phyloP scores from a whole-genome alignment of 305 asterid genomes.

The Fraxinus paxiana region DNA sequence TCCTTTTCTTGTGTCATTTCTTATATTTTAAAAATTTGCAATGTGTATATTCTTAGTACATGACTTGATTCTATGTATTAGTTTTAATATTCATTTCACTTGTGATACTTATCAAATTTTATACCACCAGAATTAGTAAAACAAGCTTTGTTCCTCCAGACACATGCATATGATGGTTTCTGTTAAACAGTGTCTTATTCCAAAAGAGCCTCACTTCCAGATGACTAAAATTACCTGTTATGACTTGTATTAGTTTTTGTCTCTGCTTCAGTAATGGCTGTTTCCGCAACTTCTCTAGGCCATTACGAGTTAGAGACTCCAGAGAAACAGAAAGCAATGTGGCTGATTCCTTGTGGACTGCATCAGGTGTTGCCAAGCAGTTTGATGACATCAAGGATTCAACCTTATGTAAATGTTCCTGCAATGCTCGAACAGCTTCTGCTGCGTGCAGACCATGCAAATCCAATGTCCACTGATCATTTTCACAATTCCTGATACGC shows the following conservation, averaged over 20 bases:
- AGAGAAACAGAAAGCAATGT: slow-evolving; percentile 27
- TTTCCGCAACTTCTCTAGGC: slow-evolving; percentile 30
- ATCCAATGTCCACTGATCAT: slow-evolving; percentile 76
- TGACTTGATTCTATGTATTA: neutral
- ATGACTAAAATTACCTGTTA: slow-evolving; percentile 59
- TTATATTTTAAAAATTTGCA: neutral
- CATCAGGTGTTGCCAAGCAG: slow-evolving; percentile 18
- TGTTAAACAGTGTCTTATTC: slow-evolving; percentile 4
- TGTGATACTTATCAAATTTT: neutral
- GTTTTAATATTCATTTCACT: neutral
- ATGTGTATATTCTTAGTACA: neutral
- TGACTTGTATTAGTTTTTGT: slow-evolving; percentile 53
- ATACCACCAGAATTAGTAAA: neutral
- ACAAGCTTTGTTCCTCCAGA: neutral
- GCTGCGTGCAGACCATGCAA: slow-evolving; percentile 88
- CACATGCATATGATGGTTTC: slow-evolving; percentile 1
- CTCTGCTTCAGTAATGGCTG: slow-evolving; percentile 39
- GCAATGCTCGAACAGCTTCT: slow-evolving; percentile 80
- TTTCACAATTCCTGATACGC: slow-evolving; percentile 47
- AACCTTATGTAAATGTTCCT: slow-evolving; percentile 52
- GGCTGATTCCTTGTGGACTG: slow-evolving; percentile 29
- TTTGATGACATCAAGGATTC: slow-evolving; percentile 44
- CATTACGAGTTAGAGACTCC: slow-evolving; percentile 24
- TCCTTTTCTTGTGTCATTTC: neutral
- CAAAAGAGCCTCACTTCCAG: neutral